Evolutionary conservation across 73 alveolate genomes (phyloP).

Genomic region (Paramecium tetraurelia): DNA sequence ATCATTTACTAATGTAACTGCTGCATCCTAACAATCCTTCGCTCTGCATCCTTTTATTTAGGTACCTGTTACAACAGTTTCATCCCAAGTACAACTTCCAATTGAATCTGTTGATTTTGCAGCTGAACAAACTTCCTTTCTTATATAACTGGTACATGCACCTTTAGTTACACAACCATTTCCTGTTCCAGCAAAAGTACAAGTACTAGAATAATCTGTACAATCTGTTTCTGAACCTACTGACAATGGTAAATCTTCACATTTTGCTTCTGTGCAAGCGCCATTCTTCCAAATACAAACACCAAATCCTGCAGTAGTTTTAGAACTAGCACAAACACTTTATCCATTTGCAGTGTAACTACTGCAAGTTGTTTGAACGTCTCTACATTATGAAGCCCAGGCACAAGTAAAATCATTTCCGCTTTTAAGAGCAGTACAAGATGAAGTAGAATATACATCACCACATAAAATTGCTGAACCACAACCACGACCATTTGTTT

Average conservation of each 20-base stretch:
- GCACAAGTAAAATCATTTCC: not conserved
- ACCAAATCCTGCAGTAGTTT: not conserved
- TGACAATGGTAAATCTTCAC: not conserved
- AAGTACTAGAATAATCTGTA: not conserved
- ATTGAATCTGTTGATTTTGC: slow-evolving; percentile 17
- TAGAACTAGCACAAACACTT: not conserved
- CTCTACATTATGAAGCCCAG: not conserved
- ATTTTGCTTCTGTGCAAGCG: not conserved
- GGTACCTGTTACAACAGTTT: not conserved
- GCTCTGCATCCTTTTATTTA: not conserved
- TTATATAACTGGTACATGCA: not conserved
- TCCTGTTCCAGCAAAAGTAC: slow-evolving; percentile 20
- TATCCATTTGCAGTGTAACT: not conserved
- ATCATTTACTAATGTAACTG: not conserved
- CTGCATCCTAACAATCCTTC: not conserved
- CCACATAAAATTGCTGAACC: not conserved
- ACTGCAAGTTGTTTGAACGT: not conserved
- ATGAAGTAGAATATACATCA: not conserved
- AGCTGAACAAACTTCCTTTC: not conserved
- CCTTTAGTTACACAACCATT: slow-evolving; percentile 27
- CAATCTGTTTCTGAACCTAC: not conserved
- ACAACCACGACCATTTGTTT: slow-evolving; percentile 10
- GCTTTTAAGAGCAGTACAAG: not conserved
- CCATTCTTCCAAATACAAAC: not conserved
- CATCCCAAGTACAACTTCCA: slow-evolving; percentile 2